A percentile compares a stretch with the other conserved stretches of the same genome.
Evolutionary conservation across 2,329 filamentous ascomycete species (phyloP).

Genomic region (Colletotrichum theobromicola): DNA sequence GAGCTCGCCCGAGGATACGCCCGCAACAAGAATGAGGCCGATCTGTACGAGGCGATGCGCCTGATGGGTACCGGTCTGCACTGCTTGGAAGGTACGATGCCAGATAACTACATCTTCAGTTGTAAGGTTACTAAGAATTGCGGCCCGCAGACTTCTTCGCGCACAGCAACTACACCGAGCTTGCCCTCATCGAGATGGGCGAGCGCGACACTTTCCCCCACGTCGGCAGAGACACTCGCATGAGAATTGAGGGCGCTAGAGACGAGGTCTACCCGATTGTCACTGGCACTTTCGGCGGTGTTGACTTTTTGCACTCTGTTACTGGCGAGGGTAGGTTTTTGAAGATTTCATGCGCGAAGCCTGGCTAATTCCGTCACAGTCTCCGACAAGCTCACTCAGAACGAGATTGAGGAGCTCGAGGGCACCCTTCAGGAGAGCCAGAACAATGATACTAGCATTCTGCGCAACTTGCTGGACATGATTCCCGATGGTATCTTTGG

Average conservation of each 20-base stretch:
- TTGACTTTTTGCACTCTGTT: slow-evolving; percentile 92
- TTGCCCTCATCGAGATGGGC: slow-evolving; percentile 86
- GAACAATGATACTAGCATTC: slow-evolving; percentile 71
- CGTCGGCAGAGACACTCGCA: slow-evolving; percentile 75
- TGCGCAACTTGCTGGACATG: slow-evolving; percentile 81
- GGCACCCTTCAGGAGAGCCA: slow-evolving; percentile 74
- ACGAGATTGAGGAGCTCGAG: slow-evolving; percentile 87
- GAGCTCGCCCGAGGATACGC: slow-evolving; percentile 80
- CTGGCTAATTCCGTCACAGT: slow-evolving; percentile 50
- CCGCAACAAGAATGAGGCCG: slow-evolving; percentile 69
- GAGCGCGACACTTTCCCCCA: slow-evolving; percentile 85
- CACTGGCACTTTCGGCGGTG: slow-evolving; percentile 92
- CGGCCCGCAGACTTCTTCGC: slow-evolving; percentile 78
- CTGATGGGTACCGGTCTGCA: slow-evolving; percentile 88
- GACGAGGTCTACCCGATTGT: slow-evolving; percentile 78
- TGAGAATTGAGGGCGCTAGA: slow-evolving; percentile 72
- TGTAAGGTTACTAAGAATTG: neutral
- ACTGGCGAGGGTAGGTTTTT: slow-evolving; percentile 67
- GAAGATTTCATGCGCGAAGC: neutral
- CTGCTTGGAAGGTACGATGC: slow-evolving; percentile 73
- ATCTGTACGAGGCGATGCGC: slow-evolving; percentile 86
- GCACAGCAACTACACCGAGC: slow-evolving; percentile 91
- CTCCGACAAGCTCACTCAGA: slow-evolving; percentile 88
- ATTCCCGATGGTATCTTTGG: slow-evolving; percentile 84
- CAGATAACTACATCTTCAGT: neutral